These are phyloP conservation scores for Echeveria elegans DNA, from an alignment of 164 flowering plant species.

Conservation along the genomic window DNA sequence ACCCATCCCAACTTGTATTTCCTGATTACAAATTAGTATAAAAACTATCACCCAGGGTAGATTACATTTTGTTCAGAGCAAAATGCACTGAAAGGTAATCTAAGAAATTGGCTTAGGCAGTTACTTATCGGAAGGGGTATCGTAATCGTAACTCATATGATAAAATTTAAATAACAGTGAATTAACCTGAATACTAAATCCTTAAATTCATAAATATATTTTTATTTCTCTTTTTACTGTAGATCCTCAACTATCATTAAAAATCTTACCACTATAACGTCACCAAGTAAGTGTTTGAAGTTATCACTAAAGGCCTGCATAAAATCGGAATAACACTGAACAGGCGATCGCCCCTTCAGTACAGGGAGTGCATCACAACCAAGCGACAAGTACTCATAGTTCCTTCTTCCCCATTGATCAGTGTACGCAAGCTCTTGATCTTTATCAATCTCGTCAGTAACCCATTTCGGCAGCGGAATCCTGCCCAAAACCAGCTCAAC, in stretches of 20 bases:
- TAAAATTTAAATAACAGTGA: not conserved
- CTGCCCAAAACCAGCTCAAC: slow-evolving; percentile 28
- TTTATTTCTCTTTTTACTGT: not conserved
- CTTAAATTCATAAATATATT: too few species aligned
- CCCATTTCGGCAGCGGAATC: slow-evolving; percentile 93
- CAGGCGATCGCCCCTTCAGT: slow-evolving; percentile 74
- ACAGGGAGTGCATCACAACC: slow-evolving; percentile 80
- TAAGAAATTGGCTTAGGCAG: not conserved
- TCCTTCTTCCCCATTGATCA: slow-evolving; percentile 91
- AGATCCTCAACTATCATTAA: not conserved
- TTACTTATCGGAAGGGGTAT: not conserved
- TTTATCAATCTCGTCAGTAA: slow-evolving; percentile 55
- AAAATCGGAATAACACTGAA: slow-evolving; percentile 82
- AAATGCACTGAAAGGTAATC: not conserved
- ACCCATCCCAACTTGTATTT: slow-evolving; percentile 99
- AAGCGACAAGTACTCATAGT: slow-evolving; percentile 70
- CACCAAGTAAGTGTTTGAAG: slow-evolving; percentile 75
- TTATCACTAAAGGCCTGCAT: slow-evolving; percentile 83
- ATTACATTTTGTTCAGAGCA: not conserved
- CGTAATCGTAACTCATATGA: too few species aligned
- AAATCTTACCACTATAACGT: slow-evolving; percentile 69
- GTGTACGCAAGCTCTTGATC: slow-evolving; percentile 84
- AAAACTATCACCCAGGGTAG: not conserved
- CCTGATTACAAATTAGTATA: slow-evolving; percentile 27
- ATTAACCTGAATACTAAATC: not conserved